These are phyloP conservation scores for Leptodontidium sp. DNA, from an alignment of 2,329 filamentous ascomycete species.

Conservation along the genomic window DNA sequence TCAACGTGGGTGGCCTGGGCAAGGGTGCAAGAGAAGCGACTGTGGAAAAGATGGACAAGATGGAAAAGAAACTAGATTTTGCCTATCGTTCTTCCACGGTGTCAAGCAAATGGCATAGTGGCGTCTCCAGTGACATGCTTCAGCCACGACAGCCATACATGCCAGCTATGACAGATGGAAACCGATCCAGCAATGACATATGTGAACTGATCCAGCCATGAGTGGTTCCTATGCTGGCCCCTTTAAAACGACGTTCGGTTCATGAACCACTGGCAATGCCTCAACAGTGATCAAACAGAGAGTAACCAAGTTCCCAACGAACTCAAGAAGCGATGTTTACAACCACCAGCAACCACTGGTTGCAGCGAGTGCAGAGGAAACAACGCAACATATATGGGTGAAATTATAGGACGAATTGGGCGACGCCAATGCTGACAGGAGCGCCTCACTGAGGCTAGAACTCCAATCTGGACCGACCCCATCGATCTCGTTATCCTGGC, in stretches of 20 bases:
- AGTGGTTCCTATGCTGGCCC: not conserved
- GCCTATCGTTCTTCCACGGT: not conserved
- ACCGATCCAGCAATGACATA: too few species aligned
- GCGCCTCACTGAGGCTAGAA: conserved; percentile 13
- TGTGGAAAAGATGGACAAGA: not conserved
- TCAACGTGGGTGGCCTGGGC: conserved; percentile 1
- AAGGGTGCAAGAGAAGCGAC: not conserved
- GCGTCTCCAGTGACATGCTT: not conserved
- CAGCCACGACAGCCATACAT: not conserved
- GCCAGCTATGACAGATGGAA: too few species aligned
- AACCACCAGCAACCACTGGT: not conserved
- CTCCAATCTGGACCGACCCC: not conserved
- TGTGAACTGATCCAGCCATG: too few species aligned
- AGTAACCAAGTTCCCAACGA: not conserved
- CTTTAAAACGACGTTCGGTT: not conserved
- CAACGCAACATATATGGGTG: not conserved
- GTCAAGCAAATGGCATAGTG: not conserved
- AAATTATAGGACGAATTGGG: not conserved
- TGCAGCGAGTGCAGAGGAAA: not conserved
- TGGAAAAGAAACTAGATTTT: not conserved
- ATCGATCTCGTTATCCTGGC: not conserved
- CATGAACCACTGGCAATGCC: not conserved
- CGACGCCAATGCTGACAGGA: not conserved
- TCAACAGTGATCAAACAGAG: not conserved
- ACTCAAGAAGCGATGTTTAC: not conserved